Base-by-base conservation (phyloP, 23 red algal genomes). In the Agarophyton chilense region DNA sequence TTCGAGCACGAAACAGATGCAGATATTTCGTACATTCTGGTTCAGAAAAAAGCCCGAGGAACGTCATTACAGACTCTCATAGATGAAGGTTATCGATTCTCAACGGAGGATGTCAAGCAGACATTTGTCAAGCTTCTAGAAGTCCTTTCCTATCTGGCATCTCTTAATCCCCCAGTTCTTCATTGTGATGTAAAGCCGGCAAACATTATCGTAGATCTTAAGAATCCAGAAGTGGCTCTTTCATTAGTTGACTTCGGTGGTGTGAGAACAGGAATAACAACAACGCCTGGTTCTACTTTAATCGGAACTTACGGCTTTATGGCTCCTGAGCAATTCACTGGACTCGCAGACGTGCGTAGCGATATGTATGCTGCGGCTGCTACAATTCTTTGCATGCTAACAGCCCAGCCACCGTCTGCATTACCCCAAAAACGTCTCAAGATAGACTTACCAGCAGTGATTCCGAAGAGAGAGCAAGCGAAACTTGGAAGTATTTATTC, bases 301-400 rank as follows among this genome's bases (percentile, higher is more conserved):
- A 62, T 84, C 6, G 91, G 91, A 6, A 94, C 91, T 18, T 94
- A 87, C 60, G 91, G 91, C 7, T 94, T 87, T 63, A 94, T 94
- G 91, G 62, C 91, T 29, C 91, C 91, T 41, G 91, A 94, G 22
- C 79, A 85, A 40, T 84, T 87, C 39, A 31, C 57, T 1, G 91
- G 91, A 13, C 32, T 34, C 31, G 81, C 52, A 24, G 84, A 87
- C 28, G 81, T 80, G 31, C 82, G 82, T 9, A 75, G 79, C 24
- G 91, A 94, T 58, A 41, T 94, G 57, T 94, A 94, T 51, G 91
- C 72, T 28, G 65, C 74, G 7, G 91, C 67, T 16, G 91, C 91
- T 10, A 94, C 91, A 28, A 70, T 94, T 28, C 58, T 94, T 39
- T 52, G 41, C 18, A 79, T 81, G 74, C n/a, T 87, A 28, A 94